Base-by-base conservation (phyloP, 2,329 filamentous ascomycete species). In the Zalaria sp. region DNA sequence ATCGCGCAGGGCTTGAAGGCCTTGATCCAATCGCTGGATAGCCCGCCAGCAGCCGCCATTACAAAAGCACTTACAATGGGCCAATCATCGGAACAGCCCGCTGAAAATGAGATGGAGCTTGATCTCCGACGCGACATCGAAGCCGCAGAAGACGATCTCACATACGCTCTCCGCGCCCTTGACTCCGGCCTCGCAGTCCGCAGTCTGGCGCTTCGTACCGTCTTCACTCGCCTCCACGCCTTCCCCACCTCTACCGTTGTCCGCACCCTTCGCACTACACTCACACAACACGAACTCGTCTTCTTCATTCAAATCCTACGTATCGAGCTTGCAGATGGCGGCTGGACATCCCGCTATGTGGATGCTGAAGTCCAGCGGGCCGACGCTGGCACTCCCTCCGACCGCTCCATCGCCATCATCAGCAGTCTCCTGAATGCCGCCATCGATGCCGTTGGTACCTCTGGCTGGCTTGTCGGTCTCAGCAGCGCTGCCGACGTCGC, bases 291-390 rank as follows among this genome's bases (percentile, higher is more conserved):
- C 47, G 80, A 88, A 50, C 75, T 82, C 25, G 65, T 85, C 7
- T 77, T 78, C 31, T 69, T 89, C 41, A 79, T 88, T 50, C 74
- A 81, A 49, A 67, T 87, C 4, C 68, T 89, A 27, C 77, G 83
- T 43, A 70, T 81, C 48, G 81, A 88, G 61, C 69, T 89, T 37
- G 75, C 79, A 40, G 75, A 78, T 48, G 83, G 83, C 43, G 79
- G 79, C 28, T 89, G 83, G 83, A 85, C 81, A 0, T 74, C 77
- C 11, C 70, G 75, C 25, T 86, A 87, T 57, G 62, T 83, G 32
- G 80, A 83, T 51, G 79, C 84, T 50, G 67, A 73, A 18, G 71
- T 83, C 32, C 76, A 44, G 5, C 41, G 43, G 5, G 32, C 37
- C 25, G 46, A 60, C 8, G 59, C 65, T 11, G 61, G 64, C 9